A percentile compares a stretch with the other conserved stretches of the same genome.
phyloP scores from a whole-genome alignment of 805 yeast genomes.

The Starmerella floricola region DNA sequence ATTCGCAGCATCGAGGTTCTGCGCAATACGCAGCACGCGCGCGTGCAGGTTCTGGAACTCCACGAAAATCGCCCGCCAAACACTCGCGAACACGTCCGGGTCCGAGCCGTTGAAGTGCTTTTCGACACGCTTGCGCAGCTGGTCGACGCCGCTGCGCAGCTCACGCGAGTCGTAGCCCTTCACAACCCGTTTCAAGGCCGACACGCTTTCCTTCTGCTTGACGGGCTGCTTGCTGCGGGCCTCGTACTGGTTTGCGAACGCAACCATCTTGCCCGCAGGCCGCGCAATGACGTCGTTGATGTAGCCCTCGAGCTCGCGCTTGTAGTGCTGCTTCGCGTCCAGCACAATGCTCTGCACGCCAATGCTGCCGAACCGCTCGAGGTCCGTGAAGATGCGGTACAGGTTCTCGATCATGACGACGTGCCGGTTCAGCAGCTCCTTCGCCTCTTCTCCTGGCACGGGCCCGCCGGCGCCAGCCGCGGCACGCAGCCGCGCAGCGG shows the following conservation, averaged over 20 bases:
- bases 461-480: slow-evolving; percentile 14
- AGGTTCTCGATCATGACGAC: slow-evolving; percentile 43
- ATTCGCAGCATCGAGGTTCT: slow-evolving; percentile 37
- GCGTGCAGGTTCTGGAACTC: slow-evolving; percentile 46
- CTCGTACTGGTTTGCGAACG: slow-evolving; percentile 54
- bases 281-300: slow-evolving; percentile 38
- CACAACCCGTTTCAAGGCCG: slow-evolving; percentile 44
- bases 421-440: slow-evolving; percentile 33
- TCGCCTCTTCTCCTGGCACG: slow-evolving; percentile 24
- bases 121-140: slow-evolving; percentile 44
- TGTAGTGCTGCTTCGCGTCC: slow-evolving; percentile 24
- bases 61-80: slow-evolving; percentile 62
- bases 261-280: slow-evolving; percentile 54
- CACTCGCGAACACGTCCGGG: slow-evolving; percentile 19
- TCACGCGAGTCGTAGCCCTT: slow-evolving; percentile 48
- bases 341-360: slow-evolving; percentile 21
- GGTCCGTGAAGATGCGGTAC: slow-evolving; percentile 35
- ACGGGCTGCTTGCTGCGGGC: slow-evolving; percentile 32
- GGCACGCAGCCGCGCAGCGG: slow-evolving; percentile 15
- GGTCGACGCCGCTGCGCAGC: slow-evolving; percentile 41
- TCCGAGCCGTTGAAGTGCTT: slow-evolving; percentile 36
- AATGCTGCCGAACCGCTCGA: slow-evolving; percentile 18
- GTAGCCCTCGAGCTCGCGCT: slow-evolving; percentile 34
- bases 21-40: slow-evolving; percentile 44
- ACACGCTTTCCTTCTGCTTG: slow-evolving; percentile 35